phyloP scores from a whole-genome alignment of 2,329 filamentous ascomycete genomes.

The Claviceps humidiphila region DNA sequence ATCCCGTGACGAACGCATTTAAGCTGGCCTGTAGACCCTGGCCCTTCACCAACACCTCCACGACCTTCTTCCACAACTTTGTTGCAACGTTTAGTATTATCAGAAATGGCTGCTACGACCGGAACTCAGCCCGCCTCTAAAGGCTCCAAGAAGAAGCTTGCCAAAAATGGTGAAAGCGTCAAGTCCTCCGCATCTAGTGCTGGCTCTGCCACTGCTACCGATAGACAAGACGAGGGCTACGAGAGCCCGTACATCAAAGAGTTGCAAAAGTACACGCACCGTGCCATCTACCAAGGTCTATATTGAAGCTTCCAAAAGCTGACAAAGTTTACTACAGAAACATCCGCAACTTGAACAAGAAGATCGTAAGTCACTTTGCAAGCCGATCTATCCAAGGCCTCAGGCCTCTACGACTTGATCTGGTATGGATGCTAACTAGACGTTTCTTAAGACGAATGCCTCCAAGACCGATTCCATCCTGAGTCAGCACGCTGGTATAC shows the following conservation, averaged over 20 bases:
- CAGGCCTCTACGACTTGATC: conserved; percentile 17
- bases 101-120: conserved; percentile 48
- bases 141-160: conserved; percentile 53
- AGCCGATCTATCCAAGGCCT: neutral
- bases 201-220: conserved; percentile 34
- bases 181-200: conserved; percentile 40
- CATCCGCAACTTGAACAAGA: conserved; percentile 87
- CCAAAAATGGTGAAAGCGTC: conserved; percentile 37
- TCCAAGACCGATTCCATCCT: conserved; percentile 60
- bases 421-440: neutral
- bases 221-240: conserved; percentile 43
- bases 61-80: conserved; percentile 6
- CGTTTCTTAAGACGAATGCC: conserved; percentile 44
- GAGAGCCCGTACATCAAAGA: conserved; percentile 79
- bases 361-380: conserved; percentile 54
- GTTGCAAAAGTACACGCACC: conserved; percentile 61
- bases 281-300: conserved; percentile 16
- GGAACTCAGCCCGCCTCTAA: conserved; percentile 46
- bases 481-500: conserved; percentile 54
- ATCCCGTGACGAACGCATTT: neutral
- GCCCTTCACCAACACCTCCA: conserved; percentile 1
- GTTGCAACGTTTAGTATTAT: conserved; percentile 3
- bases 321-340: conserved; percentile 39
- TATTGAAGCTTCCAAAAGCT: neutral
- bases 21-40: neutral